Evolutionary conservation across 176 grass and related monocot species (phyloP).

Genomic region (Cymbopogon citratus): DNA sequence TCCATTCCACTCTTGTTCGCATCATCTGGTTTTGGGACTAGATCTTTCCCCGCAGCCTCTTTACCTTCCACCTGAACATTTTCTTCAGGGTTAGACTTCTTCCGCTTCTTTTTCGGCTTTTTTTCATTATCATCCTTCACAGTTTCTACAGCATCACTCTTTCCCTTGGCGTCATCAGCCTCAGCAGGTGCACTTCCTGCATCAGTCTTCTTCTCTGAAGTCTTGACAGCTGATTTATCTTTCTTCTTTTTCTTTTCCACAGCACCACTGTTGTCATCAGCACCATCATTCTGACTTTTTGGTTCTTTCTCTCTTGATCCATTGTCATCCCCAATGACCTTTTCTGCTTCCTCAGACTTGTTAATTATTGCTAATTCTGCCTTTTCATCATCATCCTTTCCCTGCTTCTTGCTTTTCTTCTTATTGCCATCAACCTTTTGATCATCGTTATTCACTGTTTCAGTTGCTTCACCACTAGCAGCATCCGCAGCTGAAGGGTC

Average conservation of each 20-base stretch:
- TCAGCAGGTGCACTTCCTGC: slow-evolving; percentile 3
- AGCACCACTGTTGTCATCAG: neutral
- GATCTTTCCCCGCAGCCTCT: slow-evolving; percentile 29
- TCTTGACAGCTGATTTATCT: slow-evolving; percentile 29
- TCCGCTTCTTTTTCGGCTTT: slow-evolving; percentile 46
- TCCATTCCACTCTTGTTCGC: slow-evolving; percentile 37
- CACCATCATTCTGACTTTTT: slow-evolving; percentile 10
- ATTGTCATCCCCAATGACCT: slow-evolving; percentile 17
- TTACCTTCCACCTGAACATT: slow-evolving; percentile 37
- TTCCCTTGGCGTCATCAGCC: neutral
- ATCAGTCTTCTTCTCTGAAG: slow-evolving; percentile 26
- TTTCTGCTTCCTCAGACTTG: slow-evolving; percentile 14
- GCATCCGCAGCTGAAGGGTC: too few relatives aligned
- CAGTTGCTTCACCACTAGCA: too few relatives aligned
- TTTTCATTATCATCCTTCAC: slow-evolving; percentile 31
- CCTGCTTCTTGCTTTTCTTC: slow-evolving; percentile 57
- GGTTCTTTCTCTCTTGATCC: slow-evolving; percentile 17
- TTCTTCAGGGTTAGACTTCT: slow-evolving; percentile 46
- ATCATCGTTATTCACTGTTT: neutral
- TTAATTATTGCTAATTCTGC: slow-evolving; percentile 2
- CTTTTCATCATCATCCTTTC: slow-evolving; percentile 35
- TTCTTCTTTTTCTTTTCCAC: slow-evolving; percentile 53
- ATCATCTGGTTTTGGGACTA: slow-evolving; percentile 27
- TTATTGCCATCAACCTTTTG: slow-evolving; percentile 7
- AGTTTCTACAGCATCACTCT: slow-evolving; percentile 13